Evolutionary conservation across 345 rosid species (phyloP), one percentile per base, ranked within the genome.

Genomic region (Eucalyptus regnans): DNA sequence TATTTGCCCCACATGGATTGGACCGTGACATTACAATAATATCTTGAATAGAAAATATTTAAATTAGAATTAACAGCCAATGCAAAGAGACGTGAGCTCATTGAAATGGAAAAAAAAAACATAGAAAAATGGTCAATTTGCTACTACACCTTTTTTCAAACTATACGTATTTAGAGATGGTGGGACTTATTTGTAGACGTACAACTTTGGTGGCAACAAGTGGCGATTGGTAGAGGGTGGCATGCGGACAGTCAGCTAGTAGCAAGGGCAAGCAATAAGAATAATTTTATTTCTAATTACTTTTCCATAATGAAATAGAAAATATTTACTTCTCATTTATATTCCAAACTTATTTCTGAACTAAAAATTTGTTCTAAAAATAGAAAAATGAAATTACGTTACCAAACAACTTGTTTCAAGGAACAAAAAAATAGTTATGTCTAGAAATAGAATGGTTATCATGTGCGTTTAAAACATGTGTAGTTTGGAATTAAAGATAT

Each of bases 161-260:
- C 68, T 27, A 27, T 27, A 60, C 14, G 14, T 60, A 27, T 12
- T 60, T 60, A 60, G 68, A 27, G 33, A 60, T 27, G 68, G 68
- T 27, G 15, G 68, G 31, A 60, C 68, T 60, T 60, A 12, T 27
- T 27, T 12, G 68, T 60, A 60, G 31, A 27, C 33, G 31, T 29
- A 60, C 58, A 44, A 52, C 58, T 4, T 52, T 52, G 10, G 10
- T 9, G 7, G 5, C 4, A 0, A 52, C 25, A 20, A 52, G 58
- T 8, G 58, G 58, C 4, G 58, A 52, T 52, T 20, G 10, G 58
- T 20, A 52, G 10, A 52, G 2, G 58, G 58, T 52, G 58, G 58
- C 1, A 0, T 2, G 58, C 0, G 58, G 5, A 52, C 10, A 20
- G 25, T 52, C 0, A 4, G 58, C 10, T 20, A 52, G 10, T 52